Percentiles rank a stretch among this genome's conserved stretches.
Conservation (phyloP, 2,329 filamentous ascomycete genomes). For the Aspergillus tanneri region DNA sequence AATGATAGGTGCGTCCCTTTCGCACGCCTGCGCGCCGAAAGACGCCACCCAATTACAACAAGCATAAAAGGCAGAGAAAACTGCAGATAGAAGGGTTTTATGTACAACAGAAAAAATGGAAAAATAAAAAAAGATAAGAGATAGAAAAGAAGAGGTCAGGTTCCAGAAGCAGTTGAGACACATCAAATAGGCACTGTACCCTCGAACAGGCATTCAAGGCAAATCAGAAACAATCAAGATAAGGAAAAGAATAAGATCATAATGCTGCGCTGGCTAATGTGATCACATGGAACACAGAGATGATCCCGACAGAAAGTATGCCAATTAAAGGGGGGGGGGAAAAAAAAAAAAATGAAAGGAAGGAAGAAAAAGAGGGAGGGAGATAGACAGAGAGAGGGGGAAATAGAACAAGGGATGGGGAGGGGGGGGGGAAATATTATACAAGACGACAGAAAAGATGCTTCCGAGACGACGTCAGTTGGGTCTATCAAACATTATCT, state of each 20-base stretch:
- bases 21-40: conserved; percentile 26
- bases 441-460: conserved; percentile 19
- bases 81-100: conserved; percentile 21
- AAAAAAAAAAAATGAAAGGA: conserved; percentile 1
- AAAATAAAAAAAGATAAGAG: conserved; percentile 4
- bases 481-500: conserved; percentile 38
- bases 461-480: conserved; percentile 30
- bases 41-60: conserved; percentile 14
- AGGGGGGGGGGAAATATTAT: conserved; percentile 21
- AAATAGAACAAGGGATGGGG: conserved; percentile 11
- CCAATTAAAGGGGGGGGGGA: neutral
- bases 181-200: too few species aligned
- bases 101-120: conserved; percentile 25
- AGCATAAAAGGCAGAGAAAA: conserved; percentile 19
- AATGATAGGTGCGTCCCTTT: conserved; percentile 18
- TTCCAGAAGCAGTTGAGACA: too few species aligned
- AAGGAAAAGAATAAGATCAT: neutral
- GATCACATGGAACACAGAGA: neutral
- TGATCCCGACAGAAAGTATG: neutral
- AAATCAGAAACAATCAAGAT: conserved; percentile 1
- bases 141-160: conserved; percentile 4
- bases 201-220: neutral
- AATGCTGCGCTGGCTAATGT: neutral
- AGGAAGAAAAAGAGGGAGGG: neutral
- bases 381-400: conserved; percentile 8